phyloP scores from a whole-genome alignment of 2,329 filamentous ascomycete genomes.

The Phymatotrichopsis omnivora region DNA sequence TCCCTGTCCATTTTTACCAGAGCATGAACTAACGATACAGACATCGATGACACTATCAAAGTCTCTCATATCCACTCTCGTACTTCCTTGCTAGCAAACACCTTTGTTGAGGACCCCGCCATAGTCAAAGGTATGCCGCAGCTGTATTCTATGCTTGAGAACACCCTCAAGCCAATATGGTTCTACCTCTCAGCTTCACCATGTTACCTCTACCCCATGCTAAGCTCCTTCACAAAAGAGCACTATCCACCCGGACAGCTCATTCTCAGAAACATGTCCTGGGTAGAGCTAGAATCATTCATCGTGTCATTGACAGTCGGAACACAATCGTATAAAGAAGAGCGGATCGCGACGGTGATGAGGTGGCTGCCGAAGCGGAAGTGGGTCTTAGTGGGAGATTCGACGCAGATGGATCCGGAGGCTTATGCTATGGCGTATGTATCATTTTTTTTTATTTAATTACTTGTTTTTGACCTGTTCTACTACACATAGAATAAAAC shows the following conservation, averaged over 20 bases:
- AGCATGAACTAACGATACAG: conserved; percentile 37
- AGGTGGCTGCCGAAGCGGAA: conserved; percentile 67
- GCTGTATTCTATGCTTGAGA: conserved; percentile 59
- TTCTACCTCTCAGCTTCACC: conserved; percentile 92
- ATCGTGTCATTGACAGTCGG: conserved; percentile 68
- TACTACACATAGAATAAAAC: too few relatives aligned
- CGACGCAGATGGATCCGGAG: conserved; percentile 84
- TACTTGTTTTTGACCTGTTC: too few relatives aligned
- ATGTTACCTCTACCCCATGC: conserved; percentile 86
- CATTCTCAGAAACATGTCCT: conserved; percentile 73
- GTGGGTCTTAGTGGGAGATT: conserved; percentile 80
- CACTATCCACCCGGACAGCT: conserved; percentile 70
- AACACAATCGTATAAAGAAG: conserved; percentile 77
- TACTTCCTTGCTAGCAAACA: conserved; percentile 68
- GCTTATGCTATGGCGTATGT: conserved; percentile 58
- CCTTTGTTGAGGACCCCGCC: conserved; percentile 65
- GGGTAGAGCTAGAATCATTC: conserved; percentile 73
- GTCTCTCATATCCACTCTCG: conserved; percentile 72
- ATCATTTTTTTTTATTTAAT: too few relatives aligned
- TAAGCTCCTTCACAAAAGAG: conserved; percentile 59
- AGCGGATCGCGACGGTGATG: conserved; percentile 67
- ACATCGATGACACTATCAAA: conserved; percentile 95
- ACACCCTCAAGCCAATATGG: conserved; percentile 57
- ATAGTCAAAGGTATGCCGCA: conserved; percentile 74
- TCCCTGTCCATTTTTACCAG: neutral